Evolutionary conservation across 345 rosid genomes (phyloP).

Genomic region (Nasturtium officinale): DNA sequence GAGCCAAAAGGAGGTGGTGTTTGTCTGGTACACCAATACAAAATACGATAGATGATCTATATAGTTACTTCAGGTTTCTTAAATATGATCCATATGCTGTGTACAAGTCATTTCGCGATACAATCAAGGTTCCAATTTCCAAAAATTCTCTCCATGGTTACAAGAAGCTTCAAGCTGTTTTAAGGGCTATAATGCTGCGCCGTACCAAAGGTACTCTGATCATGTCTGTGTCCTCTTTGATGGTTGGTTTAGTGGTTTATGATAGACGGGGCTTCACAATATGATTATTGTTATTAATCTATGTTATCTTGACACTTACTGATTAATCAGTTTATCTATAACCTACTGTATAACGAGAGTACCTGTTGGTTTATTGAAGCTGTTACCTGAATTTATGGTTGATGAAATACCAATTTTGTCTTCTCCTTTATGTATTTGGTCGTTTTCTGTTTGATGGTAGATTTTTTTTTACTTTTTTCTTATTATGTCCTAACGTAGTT

Average conservation of each 20-base stretch:
- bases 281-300: constrained; percentile 39
- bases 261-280: constrained; percentile 15
- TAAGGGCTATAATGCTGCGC: constrained; percentile 90
- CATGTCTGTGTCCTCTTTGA: constrained; percentile 20
- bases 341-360: background rate
- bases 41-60: constrained; percentile 85
- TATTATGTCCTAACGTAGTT: background rate
- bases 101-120: constrained; percentile 63
- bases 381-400: constrained; percentile 11
- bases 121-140: constrained; percentile 73
- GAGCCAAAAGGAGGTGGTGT: constrained; percentile 97
- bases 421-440: background rate
- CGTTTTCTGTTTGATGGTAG: background rate
- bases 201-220: constrained; percentile 83
- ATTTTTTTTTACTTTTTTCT: background rate
- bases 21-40: constrained; percentile 99
- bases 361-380: constrained; percentile 7
- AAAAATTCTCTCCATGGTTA: constrained; percentile 73
- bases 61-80: constrained; percentile 95
- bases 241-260: constrained; percentile 35
- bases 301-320: constrained; percentile 25
- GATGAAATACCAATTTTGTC: background rate
- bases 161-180: constrained; percentile 91
- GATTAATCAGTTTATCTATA: background rate
- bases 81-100: constrained; percentile 80